Base-by-base conservation (phyloP, 2,329 filamentous ascomycete species). In the Hypoxylon sp. region DNA sequence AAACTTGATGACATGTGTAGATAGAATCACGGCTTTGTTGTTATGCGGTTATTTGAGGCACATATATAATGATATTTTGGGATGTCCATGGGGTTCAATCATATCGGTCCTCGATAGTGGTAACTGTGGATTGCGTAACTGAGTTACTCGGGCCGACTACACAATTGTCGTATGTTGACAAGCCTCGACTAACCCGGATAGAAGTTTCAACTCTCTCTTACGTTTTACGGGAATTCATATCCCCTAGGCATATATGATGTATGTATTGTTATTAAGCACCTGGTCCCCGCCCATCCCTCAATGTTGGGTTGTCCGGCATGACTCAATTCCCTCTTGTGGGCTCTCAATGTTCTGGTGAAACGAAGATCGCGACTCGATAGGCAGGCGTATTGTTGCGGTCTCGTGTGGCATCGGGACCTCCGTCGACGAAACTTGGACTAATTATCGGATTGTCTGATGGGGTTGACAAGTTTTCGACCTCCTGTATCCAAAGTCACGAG, bases 41-140 rank as follows among this genome's bases (percentile, higher is more conserved):
- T 19, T 52, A 23, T 3, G 29, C 27, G 23, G 27, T 14, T 50
- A 30, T n/a, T 29, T 29, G 4, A 39, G 21, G 6, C 3, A 25
- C 11, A 27, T 39, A 52, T 16, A 54, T 30, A 54, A 43, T 30
- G 37, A 54, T 14, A 53, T 16, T 9, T 54, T 11, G 32, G 23
- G 14, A 43, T 41, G 11, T 23, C 25, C 25, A 12, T 43, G 19
- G 5, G 9, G 11, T 14, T 27, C 43, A n/a, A 46, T 27, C 25
- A 21, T 25, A 30, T 19, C 25, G 5, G 11, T 6, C 16, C 9
- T 43, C 23, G 34, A 27, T 16, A 8, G 37, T 11, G 19, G 21
- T 41, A 30, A 45, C 7, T 25, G 5, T 16, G 14, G 11, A 3
- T n/a, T 27, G 14, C 16, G 4, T 27, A 16, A 46, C 43, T 25